Base-by-base conservation (phyloP, 2,329 filamentous ascomycete species). In the Davidsoniella eucalypti region DNA sequence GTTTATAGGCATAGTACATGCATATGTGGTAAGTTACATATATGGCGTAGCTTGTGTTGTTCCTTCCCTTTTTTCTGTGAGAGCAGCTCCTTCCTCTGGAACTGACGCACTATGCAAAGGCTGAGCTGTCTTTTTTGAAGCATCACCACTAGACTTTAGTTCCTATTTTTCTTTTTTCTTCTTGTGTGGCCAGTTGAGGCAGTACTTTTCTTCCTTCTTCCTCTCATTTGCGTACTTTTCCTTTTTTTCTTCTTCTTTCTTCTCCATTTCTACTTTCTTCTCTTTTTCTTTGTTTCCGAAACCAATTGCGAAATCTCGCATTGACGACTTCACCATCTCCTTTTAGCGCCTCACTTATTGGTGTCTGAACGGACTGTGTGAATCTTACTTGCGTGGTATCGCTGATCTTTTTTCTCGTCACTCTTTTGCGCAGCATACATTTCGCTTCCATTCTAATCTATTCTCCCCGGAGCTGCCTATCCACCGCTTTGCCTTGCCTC, bases 221-320 rank as follows among this genome's bases (percentile, higher is more conserved):
- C 14, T 42, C 33, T 29, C 23, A 25, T 48, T 42, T 12, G 43
- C 45, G 23, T n/a, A 41, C 40, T 44, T 54, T 53, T 40, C 36
- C 41, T 54, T 54, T 57, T 61, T 61, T 63, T 61, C 58, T 59
- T 53, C 55, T 60, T 63, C 17, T 26, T 29, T 29, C 25, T 41
- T 26, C 16, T 26, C 17, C 25, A 23, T 41, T 38, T 39, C n/a
- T 23, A 52, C 37, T 38, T 39, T 42, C 14, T 40, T 29, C 23
- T 43, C 18, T n/a, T 44, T 49, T 16, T 10, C 40, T 37, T 41
- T 25, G 14, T n/a, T 47, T 8, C 16, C n/a, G 7, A 14, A 9
- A 18, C 26, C 6, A 5, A 17, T 17, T 23, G 26, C 23, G 25
- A 18, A 12, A 7, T 39, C 17, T 37, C 14, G 26, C n/a, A 23